Evolutionary conservation across 208 protist species (phyloP).

Genomic region (Tritrichomonas foetus): DNA sequence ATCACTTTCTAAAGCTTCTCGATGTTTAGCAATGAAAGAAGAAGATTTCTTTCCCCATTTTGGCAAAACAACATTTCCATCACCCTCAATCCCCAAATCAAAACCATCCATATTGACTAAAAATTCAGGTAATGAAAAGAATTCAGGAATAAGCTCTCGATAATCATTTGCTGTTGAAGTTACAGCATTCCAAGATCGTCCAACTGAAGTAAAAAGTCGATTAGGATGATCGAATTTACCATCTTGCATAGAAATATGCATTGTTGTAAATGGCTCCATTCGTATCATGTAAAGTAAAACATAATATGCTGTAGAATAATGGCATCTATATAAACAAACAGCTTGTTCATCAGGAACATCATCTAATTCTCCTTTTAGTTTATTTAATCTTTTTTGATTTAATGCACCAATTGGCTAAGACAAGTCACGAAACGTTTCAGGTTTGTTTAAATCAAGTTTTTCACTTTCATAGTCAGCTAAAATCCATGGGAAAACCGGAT

Average conservation of each 20-base stretch:
- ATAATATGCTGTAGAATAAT: slow-evolving; percentile 51
- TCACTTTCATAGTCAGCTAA: slow-evolving; percentile 51
- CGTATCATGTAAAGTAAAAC: slow-evolving; percentile 48
- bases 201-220: not conserved
- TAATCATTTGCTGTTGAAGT: not conserved
- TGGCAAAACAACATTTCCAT: slow-evolving; percentile 45
- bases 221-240: not conserved
- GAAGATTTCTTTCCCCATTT: slow-evolving; percentile 47
- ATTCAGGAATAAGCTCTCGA: slow-evolving; percentile 62
- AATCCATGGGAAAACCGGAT: slow-evolving; percentile 56
- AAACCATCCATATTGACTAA: slow-evolving; percentile 58
- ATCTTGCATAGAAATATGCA: slow-evolving; percentile 47
- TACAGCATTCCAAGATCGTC: not conserved
- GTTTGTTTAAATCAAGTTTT: not conserved
- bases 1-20: slow-evolving; percentile 59
- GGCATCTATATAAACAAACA: slow-evolving; percentile 23
- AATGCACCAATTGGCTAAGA: slow-evolving; percentile 42
- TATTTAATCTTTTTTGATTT: not conserved
- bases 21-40: slow-evolving; percentile 60
- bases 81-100: slow-evolving; percentile 53
- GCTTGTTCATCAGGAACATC: not conserved
- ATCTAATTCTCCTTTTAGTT: not conserved
- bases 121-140: slow-evolving; percentile 62
- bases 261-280: slow-evolving; percentile 50
- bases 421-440: slow-evolving; percentile 6